Evolutionary conservation across 192 early-diverging fungal species (phyloP).

Genomic region (Jimgerdemannia flammicorona): DNA sequence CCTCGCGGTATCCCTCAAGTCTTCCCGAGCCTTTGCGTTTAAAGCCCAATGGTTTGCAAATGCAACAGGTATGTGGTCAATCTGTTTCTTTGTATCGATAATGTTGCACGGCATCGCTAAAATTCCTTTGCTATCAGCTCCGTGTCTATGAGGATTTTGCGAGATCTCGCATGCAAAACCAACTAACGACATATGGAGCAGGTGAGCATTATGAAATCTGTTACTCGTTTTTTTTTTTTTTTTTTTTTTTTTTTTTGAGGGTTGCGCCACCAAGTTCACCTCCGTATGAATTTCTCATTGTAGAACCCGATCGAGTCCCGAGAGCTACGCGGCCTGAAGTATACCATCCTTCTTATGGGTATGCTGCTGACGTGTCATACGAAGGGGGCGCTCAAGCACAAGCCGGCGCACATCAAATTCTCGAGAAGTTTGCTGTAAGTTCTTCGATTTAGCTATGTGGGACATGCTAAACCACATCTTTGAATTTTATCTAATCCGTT

Average conservation of each 20-base stretch:
- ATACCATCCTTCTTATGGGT: neutral
- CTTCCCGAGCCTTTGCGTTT: constrained; percentile 87
- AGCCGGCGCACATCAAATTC: constrained; percentile 4
- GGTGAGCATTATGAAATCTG: too few relatives aligned
- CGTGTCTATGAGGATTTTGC: constrained; percentile 86
- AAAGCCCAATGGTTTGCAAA: constrained; percentile 75
- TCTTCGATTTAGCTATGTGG: neutral
- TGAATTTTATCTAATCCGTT: neutral
- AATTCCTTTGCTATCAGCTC: constrained; percentile 35
- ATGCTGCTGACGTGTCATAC: neutral
- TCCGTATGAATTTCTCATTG: neutral
- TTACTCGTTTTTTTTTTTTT: neutral
- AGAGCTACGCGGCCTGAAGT: neutral
- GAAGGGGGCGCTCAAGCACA: neutral
- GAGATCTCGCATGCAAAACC: neutral
- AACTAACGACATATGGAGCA: neutral
- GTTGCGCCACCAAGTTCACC: too few relatives aligned
- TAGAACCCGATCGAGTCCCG: neutral
- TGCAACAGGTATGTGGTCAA: constrained; percentile 33
- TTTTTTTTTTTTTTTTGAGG: neutral
- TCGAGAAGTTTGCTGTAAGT: constrained; percentile 5
- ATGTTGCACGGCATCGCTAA: too few relatives aligned
- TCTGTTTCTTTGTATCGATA: neutral
- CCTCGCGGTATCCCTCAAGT: constrained; percentile 75
- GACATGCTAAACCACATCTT: neutral